Percentiles rank a stretch among this genome's conserved stretches.
These are phyloP conservation scores for Blastobotrys muscicola DNA, from an alignment of 805 yeast species.

Conservation along the genomic window DNA sequence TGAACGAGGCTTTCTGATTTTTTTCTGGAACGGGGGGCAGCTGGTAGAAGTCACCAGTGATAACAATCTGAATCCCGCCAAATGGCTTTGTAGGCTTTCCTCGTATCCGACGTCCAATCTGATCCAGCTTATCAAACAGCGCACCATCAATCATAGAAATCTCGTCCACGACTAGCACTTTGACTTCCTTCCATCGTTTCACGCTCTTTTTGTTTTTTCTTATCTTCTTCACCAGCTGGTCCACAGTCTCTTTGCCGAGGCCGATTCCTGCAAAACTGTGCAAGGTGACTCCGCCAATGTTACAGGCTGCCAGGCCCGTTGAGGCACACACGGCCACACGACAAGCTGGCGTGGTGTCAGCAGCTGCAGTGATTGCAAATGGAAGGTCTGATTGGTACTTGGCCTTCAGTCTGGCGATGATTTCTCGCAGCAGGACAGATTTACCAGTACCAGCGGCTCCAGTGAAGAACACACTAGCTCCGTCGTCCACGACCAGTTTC, in stretches of 20 bases:
- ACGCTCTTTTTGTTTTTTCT: slow-evolving; percentile 35
- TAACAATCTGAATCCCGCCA: slow-evolving; percentile 86
- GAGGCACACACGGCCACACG: slow-evolving; percentile 88
- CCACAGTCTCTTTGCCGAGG: slow-evolving; percentile 47
- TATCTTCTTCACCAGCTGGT: slow-evolving; percentile 39
- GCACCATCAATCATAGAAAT: slow-evolving; percentile 86
- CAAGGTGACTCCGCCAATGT: slow-evolving; percentile 83
- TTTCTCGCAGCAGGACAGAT: slow-evolving; percentile 67
- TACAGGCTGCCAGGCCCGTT: slow-evolving; percentile 92
- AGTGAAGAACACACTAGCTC: slow-evolving; percentile 69
- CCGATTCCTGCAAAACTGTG: slow-evolving; percentile 86
- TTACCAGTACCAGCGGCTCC: slow-evolving; percentile 99
- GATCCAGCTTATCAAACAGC: slow-evolving; percentile 65
- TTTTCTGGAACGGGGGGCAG: slow-evolving; percentile 68
- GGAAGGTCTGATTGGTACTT: slow-evolving; percentile 33
- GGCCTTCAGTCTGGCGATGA: slow-evolving; percentile 45
- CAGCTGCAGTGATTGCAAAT: slow-evolving; percentile 19
- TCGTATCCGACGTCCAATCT: slow-evolving; percentile 50
- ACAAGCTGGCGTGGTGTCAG: background rate
- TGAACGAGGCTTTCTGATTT: slow-evolving; percentile 35
- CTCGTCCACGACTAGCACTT: slow-evolving; percentile 81
- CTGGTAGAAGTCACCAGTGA: slow-evolving; percentile 95
- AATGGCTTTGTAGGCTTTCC: slow-evolving; percentile 52
- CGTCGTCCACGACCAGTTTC: slow-evolving; percentile 51
- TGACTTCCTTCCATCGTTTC: slow-evolving; percentile 55